A percentile compares a stretch with the other conserved stretches of the same genome.
phyloP scores from a whole-genome alignment of 2,329 filamentous ascomycete genomes.

The Didymella segeticola region DNA sequence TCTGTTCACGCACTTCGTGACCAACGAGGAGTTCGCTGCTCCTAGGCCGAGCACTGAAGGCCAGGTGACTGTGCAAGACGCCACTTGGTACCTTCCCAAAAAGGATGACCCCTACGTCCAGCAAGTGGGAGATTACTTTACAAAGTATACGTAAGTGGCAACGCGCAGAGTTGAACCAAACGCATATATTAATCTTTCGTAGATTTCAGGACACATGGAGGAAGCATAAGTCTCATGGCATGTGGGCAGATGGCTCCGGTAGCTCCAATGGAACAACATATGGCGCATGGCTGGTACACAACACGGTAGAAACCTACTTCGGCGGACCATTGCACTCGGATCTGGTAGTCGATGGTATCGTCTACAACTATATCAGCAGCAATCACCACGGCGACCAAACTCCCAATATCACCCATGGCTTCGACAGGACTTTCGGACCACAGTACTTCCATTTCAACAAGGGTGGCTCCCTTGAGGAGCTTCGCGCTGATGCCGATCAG shows the following conservation, averaged over 20 bases:
- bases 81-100: constrained; percentile 65
- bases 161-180: background rate
- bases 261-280: constrained; percentile 61
- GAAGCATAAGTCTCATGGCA: constrained; percentile 63
- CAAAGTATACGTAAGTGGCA: constrained; percentile 63
- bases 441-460: constrained; percentile 69
- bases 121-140: constrained; percentile 66
- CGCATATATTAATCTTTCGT: background rate
- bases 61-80: constrained; percentile 64
- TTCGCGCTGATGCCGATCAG: constrained; percentile 61
- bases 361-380: constrained; percentile 66
- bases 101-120: constrained; percentile 60
- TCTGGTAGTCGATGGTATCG: constrained; percentile 67
- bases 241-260: constrained; percentile 58
- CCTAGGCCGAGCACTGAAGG: constrained; percentile 58
- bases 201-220: constrained; percentile 63
- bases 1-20: constrained; percentile 56
- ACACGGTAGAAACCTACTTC: constrained; percentile 67
- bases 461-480: constrained; percentile 52
- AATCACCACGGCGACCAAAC: constrained; percentile 69
- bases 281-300: constrained; percentile 70
- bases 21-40: constrained; percentile 62
- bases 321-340: constrained; percentile 68
- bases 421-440: constrained; percentile 60
- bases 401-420: constrained; percentile 66